phyloP scores from a whole-genome alignment of 2,329 filamentous ascomycete species.

The Hysterium pulicare region DNA sequence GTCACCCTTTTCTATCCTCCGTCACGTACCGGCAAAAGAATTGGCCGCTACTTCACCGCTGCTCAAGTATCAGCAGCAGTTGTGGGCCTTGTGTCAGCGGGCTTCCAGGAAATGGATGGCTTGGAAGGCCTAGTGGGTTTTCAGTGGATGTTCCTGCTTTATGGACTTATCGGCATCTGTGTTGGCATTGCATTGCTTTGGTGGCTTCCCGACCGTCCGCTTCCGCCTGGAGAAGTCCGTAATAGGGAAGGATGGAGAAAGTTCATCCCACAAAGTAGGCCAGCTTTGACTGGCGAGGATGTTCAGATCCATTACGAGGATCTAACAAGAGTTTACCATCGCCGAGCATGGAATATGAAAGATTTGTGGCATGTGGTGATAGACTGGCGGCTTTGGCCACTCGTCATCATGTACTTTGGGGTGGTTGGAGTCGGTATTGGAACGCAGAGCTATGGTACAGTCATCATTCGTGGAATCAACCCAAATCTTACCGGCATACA shows the following conservation, averaged over 20 bases:
- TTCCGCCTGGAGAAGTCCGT: constrained; percentile 64
- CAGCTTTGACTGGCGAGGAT: constrained; percentile 73
- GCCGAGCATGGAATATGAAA: constrained; percentile 66
- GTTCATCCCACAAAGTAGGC: constrained; percentile 66
- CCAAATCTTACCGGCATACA: constrained; percentile 68
- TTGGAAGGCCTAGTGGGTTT: constrained; percentile 72
- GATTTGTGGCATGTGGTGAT: constrained; percentile 69
- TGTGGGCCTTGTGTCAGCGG: constrained; percentile 83
- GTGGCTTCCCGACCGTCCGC: constrained; percentile 86
- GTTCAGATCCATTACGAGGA: constrained; percentile 80
- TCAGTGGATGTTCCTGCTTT: constrained; percentile 90
- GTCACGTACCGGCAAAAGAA: constrained; percentile 78
- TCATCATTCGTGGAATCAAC: constrained; percentile 80
- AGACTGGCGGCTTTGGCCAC: constrained; percentile 86
- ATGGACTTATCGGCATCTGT: constrained; percentile 70
- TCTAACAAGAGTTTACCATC: constrained; percentile 74
- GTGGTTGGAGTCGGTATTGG: constrained; percentile 91
- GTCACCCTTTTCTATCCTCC: constrained; percentile 91
- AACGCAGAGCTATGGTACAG: constrained; percentile 80
- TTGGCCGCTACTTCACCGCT: constrained; percentile 86
- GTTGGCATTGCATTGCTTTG: constrained; percentile 73
- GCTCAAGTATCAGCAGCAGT: constrained; percentile 85
- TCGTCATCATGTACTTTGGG: constrained; percentile 89
- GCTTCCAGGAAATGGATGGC: constrained; percentile 89
- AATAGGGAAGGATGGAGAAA: constrained; percentile 52